Percentiles rank a stretch among this genome's conserved stretches.
Conservation (phyloP, 306 rosid genomes). For the Fagus crenata region DNA sequence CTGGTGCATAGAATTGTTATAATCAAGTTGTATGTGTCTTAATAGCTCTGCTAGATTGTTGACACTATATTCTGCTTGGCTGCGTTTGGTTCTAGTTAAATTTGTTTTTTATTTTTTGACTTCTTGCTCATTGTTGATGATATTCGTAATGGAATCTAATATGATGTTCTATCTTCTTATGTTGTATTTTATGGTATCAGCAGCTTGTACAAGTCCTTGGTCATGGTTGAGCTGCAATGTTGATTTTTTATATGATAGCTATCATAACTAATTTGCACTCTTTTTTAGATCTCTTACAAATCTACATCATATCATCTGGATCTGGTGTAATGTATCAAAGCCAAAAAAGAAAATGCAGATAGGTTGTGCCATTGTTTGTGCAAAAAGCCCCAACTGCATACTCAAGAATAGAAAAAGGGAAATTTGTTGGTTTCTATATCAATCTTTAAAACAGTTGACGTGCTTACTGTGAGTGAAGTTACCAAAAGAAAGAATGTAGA, state of each 20-base stretch:
- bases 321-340: not conserved
- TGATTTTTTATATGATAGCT: not conserved
- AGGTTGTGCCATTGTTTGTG: not conserved
- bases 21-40: slow-evolving; percentile 12
- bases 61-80: not conserved
- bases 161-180: not conserved
- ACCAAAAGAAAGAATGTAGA: not conserved
- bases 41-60: slow-evolving; percentile 4
- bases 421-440: too few relatives aligned
- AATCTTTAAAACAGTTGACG: too few relatives aligned
- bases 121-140: slow-evolving; percentile 3
- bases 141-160: not conserved
- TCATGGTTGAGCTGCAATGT: not conserved
- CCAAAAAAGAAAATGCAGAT: not conserved
- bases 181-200: not conserved
- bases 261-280: not conserved
- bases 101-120: not conserved
- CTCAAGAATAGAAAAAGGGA: not conserved
- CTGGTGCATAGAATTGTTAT: not conserved
- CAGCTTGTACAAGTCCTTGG: slow-evolving; percentile 4
- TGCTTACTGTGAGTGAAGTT: not conserved
- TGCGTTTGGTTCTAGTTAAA: not conserved
- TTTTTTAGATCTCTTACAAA: slow-evolving; percentile 2
- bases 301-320: not conserved
- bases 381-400: not conserved